A percentile compares a stretch with the other conserved stretches of the same genome.
These are phyloP conservation scores for Sedum album DNA, from an alignment of 164 flowering plant species.

Conservation along the genomic window DNA sequence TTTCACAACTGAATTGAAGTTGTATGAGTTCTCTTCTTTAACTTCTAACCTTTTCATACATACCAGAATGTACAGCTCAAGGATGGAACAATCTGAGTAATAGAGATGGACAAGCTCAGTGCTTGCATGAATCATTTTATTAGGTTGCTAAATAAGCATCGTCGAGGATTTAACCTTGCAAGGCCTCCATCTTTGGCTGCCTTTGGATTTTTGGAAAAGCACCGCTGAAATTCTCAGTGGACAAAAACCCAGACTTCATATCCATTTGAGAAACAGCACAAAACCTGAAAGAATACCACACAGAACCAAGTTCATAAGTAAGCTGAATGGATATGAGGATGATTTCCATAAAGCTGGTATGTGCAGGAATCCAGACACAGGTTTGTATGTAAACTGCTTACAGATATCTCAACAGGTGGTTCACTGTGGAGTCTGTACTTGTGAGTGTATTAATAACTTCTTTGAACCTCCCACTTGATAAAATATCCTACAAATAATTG, in stretches of 20 bases:
- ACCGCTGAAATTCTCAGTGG: slow-evolving; percentile 62
- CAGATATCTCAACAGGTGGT: slow-evolving; percentile 62
- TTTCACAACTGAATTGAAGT: slow-evolving; percentile 85
- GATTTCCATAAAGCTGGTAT: not conserved
- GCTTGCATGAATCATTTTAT: not conserved
- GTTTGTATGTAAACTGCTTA: slow-evolving; percentile 32
- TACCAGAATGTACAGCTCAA: slow-evolving; percentile 80
- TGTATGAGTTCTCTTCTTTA: slow-evolving; percentile 70
- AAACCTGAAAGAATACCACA: slow-evolving; percentile 38
- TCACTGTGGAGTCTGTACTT: slow-evolving; percentile 42
- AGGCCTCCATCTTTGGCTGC: slow-evolving; percentile 69
- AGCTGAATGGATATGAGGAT: not conserved
- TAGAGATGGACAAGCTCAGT: not conserved
- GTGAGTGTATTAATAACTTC: slow-evolving; percentile 31
- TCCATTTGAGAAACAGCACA: slow-evolving; percentile 58
- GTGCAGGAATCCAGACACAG: not conserved
- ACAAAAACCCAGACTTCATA: slow-evolving; percentile 43
- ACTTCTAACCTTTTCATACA: slow-evolving; percentile 87
- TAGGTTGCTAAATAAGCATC: not conserved
- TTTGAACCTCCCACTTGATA: slow-evolving; percentile 42
- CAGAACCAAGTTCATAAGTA: slow-evolving; percentile 1
- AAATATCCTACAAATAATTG: slow-evolving; percentile 50
- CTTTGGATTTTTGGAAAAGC: slow-evolving; percentile 49
- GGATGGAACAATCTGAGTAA: slow-evolving; percentile 68
- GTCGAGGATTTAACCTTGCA: slow-evolving; percentile 40